phyloP scores from a whole-genome alignment of 2,329 filamentous ascomycete genomes.

The Paraphaeosphaeria minitans region DNA sequence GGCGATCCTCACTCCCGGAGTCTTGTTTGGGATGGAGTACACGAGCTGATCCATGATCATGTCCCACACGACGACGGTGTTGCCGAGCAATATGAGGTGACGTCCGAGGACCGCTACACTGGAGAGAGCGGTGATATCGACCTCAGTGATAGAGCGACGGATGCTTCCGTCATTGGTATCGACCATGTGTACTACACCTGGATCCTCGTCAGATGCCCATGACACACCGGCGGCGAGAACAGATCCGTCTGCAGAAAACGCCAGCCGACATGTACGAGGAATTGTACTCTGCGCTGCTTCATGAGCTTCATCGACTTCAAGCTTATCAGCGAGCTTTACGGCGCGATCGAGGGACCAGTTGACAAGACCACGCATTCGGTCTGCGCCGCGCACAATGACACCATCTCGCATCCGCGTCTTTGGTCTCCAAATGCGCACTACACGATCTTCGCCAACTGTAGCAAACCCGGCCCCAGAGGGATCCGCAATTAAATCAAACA shows the following conservation, averaged over 20 bases:
- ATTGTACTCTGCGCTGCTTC: slow-evolving; percentile 29
- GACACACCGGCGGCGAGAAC: slow-evolving; percentile 42
- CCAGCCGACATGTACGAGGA: slow-evolving; percentile 65
- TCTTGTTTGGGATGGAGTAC: slow-evolving; percentile 65
- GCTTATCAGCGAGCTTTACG: slow-evolving; percentile 50
- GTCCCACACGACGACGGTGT: slow-evolving; percentile 79
- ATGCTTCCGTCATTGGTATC: slow-evolving; percentile 72
- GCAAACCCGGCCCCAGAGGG: slow-evolving; percentile 75
- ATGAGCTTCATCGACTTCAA: slow-evolving; percentile 33
- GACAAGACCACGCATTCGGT: slow-evolving; percentile 62
- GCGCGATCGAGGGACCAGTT: slow-evolving; percentile 75
- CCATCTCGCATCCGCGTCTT: slow-evolving; percentile 72
- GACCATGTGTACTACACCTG: slow-evolving; percentile 74
- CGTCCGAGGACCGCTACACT: slow-evolving; percentile 74
- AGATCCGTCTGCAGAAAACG: slow-evolving; percentile 65
- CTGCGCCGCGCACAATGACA: slow-evolving; percentile 62
- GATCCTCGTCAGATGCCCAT: slow-evolving; percentile 48
- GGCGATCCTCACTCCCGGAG: slow-evolving; percentile 35
- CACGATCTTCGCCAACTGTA: slow-evolving; percentile 80
- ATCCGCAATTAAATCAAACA: slow-evolving; percentile 76
- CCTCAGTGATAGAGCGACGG: slow-evolving; percentile 67
- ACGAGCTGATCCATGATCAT: slow-evolving; percentile 77
- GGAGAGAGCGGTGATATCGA: slow-evolving; percentile 69
- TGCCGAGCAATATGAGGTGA: slow-evolving; percentile 75
- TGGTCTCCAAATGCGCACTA: slow-evolving; percentile 81